These are phyloP conservation scores for Neurospora discreta DNA, from an alignment of 495 filamentous ascomycete genomes.

Conservation along the genomic window DNA sequence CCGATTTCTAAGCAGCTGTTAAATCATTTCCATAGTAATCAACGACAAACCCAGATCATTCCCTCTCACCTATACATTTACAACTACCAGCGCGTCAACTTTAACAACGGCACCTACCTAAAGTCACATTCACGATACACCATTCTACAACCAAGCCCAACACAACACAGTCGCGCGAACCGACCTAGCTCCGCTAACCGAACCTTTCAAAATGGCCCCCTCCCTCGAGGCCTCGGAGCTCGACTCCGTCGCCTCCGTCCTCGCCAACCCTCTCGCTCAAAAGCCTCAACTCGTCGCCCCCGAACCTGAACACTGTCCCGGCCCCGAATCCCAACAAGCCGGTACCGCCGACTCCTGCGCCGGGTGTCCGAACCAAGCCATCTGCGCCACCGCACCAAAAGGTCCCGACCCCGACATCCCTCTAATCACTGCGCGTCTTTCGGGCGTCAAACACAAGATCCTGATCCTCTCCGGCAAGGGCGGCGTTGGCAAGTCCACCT, in stretches of 20 bases:
- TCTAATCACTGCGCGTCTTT: constrained; percentile 70
- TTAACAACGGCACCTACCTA: no score
- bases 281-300: constrained; percentile 80
- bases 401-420: constrained; percentile 92
- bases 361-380: constrained; percentile 88
- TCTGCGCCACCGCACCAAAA: constrained; percentile 89
- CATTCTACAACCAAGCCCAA: no score
- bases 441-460: constrained; percentile 78
- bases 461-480: constrained; percentile 90
- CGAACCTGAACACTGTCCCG: constrained; percentile 94
- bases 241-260: constrained; percentile 47
- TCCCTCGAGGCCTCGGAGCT: constrained; percentile 51
- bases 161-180: no score
- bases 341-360: constrained; percentile 82
- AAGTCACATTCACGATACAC: no score
- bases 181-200: no score
- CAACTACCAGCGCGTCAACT: no score
- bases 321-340: constrained; percentile 77
- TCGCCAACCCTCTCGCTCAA: constrained; percentile 56
- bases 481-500: constrained; percentile 91
- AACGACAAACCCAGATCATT: background rate
- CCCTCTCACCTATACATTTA: no score
- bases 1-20: background rate
- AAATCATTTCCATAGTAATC: background rate
- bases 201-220: constrained; percentile 25